A percentile compares a stretch with the other conserved stretches of the same genome.
Conservation (phyloP, 192 early-diverging fungal species). For the Lunasporangiospora selenospora region DNA sequence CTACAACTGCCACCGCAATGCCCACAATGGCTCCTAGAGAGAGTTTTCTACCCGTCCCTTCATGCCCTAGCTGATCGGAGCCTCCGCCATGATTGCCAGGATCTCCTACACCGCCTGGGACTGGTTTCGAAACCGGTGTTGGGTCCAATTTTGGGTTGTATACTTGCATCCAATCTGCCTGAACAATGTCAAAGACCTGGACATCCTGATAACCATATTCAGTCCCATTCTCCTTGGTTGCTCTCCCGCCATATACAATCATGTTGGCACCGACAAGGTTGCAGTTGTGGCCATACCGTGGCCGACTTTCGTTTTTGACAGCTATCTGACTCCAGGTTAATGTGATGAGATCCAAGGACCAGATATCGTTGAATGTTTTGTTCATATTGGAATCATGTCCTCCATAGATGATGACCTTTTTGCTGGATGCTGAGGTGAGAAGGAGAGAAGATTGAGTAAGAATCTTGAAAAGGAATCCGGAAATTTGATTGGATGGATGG, state of each 20-base stretch:
- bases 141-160: conserved; percentile 25
- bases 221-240: background rate
- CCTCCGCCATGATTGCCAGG: too few relatives aligned
- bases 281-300: conserved; percentile 26
- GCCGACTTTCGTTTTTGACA: background rate
- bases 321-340: conserved; percentile 31
- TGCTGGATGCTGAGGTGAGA: conserved; percentile 29
- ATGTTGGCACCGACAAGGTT: conserved; percentile 44
- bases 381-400: conserved; percentile 20
- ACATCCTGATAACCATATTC: conserved; percentile 21
- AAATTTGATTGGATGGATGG: too few relatives aligned
- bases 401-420: conserved; percentile 37
- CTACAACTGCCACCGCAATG: conserved; percentile 6
- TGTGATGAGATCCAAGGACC: conserved; percentile 36
- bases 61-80: background rate
- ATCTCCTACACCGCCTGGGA: conserved; percentile 1
- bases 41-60: background rate
- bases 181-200: conserved; percentile 33
- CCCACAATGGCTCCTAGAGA: conserved; percentile 15
- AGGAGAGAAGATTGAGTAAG: too few relatives aligned
- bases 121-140: conserved; percentile 12
- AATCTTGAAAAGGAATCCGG: too few relatives aligned
- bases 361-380: conserved; percentile 14
- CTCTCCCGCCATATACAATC: conserved; percentile 23
- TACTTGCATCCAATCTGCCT: conserved; percentile 5